These are phyloP conservation scores for Trichoderma aggressivum DNA, from an alignment of 2,329 filamentous ascomycete species.

Conservation along the genomic window DNA sequence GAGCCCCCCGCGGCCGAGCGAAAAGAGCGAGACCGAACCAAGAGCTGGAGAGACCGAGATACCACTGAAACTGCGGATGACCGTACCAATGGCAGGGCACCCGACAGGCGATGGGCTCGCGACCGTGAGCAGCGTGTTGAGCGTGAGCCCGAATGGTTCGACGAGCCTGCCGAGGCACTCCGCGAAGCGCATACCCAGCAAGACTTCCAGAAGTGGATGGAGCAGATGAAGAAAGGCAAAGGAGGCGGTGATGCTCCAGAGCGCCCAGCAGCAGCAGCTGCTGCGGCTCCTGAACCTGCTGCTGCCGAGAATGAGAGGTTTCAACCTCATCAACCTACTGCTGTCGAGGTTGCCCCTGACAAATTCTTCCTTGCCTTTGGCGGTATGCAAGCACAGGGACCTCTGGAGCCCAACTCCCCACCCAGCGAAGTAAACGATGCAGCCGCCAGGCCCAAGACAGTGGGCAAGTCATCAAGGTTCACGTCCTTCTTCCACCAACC, in stretches of 20 bases:
- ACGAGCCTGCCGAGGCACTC: slow-evolving; percentile 67
- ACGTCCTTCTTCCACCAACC: slow-evolving; percentile 67
- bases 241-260: slow-evolving; percentile 32
- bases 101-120: slow-evolving; percentile 54
- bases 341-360: slow-evolving; percentile 66
- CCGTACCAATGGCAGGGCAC: slow-evolving; percentile 50
- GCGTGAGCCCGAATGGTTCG: slow-evolving; percentile 88
- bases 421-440: slow-evolving; percentile 44
- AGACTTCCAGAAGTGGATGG: slow-evolving; percentile 93
- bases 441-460: slow-evolving; percentile 51
- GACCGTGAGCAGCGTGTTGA: slow-evolving; percentile 61
- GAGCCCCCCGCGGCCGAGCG: slow-evolving; percentile 32
- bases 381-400: slow-evolving; percentile 23
- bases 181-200: slow-evolving; percentile 74
- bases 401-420: slow-evolving; percentile 46
- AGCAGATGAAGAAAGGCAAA: slow-evolving; percentile 74
- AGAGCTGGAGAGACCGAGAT: slow-evolving; percentile 59
- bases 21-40: slow-evolving; percentile 55
- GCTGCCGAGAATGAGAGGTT: slow-evolving; percentile 47
- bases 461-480: slow-evolving; percentile 74
- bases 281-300: slow-evolving; percentile 28
- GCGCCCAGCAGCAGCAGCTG: slow-evolving; percentile 31
- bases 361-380: slow-evolving; percentile 69
- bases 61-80: slow-evolving; percentile 47
- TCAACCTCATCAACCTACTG: slow-evolving; percentile 59